A percentile compares a stretch with the other conserved stretches of the same genome.
These are phyloP conservation scores for Wallacemonas collosoma DNA, from an alignment of 208 protist species.

Conservation along the genomic window DNA sequence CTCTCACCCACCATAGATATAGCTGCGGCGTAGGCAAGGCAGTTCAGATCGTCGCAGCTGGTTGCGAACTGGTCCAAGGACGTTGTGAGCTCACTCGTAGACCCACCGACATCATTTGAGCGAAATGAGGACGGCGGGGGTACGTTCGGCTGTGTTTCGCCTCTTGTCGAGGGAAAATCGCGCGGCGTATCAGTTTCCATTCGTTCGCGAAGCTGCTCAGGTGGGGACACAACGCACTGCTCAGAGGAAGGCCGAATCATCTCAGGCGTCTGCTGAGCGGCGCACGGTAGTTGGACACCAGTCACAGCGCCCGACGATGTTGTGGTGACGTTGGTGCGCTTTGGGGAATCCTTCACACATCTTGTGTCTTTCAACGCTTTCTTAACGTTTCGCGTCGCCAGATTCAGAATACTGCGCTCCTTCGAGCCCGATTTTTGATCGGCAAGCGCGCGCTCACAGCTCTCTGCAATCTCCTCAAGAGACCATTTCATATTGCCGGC, in stretches of 20 bases:
- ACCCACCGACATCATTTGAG: neutral
- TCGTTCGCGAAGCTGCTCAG: neutral
- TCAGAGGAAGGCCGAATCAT: neutral
- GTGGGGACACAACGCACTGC: neutral
- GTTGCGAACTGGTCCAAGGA: conserved; percentile 8
- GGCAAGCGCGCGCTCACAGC: conserved; percentile 37
- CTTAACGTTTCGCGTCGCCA: conserved; percentile 31
- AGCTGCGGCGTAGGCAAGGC: conserved; percentile 48
- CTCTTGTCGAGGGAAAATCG: too few relatives aligned
- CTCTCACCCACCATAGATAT: conserved; percentile 48
- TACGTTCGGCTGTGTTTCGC: too few relatives aligned
- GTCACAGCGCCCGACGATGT: too few relatives aligned
- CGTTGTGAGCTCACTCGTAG: neutral
- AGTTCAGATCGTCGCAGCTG: conserved; percentile 43
- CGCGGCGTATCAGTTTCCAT: too few relatives aligned
- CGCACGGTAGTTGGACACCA: neutral
- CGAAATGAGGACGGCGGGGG: neutral
- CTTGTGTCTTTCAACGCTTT: conserved; percentile 7
- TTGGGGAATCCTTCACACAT: conserved; percentile 11
- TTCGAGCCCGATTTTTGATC: conserved; percentile 52
- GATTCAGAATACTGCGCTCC: conserved; percentile 39
- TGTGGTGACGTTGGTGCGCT: neutral
- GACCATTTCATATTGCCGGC: conserved; percentile 16
- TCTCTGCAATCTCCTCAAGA: conserved; percentile 41
- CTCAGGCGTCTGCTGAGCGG: neutral